These are phyloP conservation scores for Xerocomus brunneocitrinus DNA, from an alignment of 768 basidiomycete genomes.

Conservation along the genomic window DNA sequence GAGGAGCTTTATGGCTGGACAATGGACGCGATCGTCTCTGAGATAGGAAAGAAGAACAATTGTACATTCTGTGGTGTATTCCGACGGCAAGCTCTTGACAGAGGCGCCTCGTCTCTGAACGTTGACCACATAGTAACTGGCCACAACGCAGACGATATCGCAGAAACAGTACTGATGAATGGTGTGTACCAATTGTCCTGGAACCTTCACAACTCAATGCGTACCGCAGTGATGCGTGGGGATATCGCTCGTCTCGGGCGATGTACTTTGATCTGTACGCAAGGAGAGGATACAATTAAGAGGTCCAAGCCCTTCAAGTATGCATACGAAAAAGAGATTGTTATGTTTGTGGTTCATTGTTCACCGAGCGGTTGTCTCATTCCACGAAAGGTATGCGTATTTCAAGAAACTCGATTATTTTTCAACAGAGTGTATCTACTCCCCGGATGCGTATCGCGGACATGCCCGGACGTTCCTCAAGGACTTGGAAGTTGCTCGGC, in stretches of 20 bases:
- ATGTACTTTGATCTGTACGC: slow-evolving; percentile 92
- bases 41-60: slow-evolving; percentile 95
- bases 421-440: slow-evolving; percentile 98
- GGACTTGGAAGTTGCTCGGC: slow-evolving; percentile 89
- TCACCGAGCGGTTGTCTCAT: slow-evolving; percentile 6
- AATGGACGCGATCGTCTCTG: slow-evolving; percentile 94
- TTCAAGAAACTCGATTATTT: slow-evolving; percentile 99
- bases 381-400: slow-evolving; percentile 80
- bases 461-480: slow-evolving; percentile 94
- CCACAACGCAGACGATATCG: slow-evolving; percentile 98
- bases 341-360: slow-evolving; percentile 61
- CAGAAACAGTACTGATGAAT: slow-evolving; percentile 98
- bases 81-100: slow-evolving; percentile 90
- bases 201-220: neutral
- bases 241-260: slow-evolving; percentile 92
- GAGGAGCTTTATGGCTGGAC: slow-evolving; percentile 99
- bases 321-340: slow-evolving; percentile 98
- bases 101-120: slow-evolving; percentile 81
- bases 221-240: slow-evolving; percentile 85
- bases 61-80: slow-evolving; percentile 99
- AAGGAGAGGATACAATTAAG: slow-evolving; percentile 94
- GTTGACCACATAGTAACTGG: slow-evolving; percentile 99
- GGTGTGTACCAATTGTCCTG: slow-evolving; percentile 48
- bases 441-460: slow-evolving; percentile 96
- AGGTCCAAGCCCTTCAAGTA: slow-evolving; percentile 99